Base-by-base conservation (phyloP, 2,329 filamentous ascomycete species). In the Podosphaera fusca region DNA sequence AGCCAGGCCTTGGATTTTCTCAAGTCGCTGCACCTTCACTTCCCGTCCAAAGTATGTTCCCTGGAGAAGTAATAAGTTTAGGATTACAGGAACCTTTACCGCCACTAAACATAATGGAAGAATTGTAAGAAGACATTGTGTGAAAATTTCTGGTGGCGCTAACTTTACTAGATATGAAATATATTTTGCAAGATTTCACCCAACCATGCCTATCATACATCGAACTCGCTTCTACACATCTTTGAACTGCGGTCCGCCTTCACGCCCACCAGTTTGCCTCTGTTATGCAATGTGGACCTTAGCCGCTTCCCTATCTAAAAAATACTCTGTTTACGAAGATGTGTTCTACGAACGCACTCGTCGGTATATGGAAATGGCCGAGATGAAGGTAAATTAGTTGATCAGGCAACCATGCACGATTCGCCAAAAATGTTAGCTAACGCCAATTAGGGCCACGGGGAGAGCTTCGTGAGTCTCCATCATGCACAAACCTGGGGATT, bases 231-330 rank as follows among this genome's bases (percentile, higher is more conserved):
- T 87, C 66, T 72, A 84, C 59, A 80, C 84, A 35, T 77, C 84
- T 2, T 82, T 92, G 69, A 83, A 89, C 64, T 74, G 73, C 2
- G 75, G 82, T 2, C 81, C 85, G 1, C 77, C 85, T 58, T 79
- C 83, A 74, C 82, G 86, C 58, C 89, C 90, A 2, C 85, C 89
- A 0, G 79, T 94, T 65, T 86, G 80, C 64, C 71, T 95, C 47
- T 79, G 89, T 64, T 95, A 95, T 68, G 83, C 82, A 31, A 86
- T 95, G 67, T 95, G 88, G 87, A 78, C 82, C n/a, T 72, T 86
- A 63, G 86, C 86, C 7, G 80, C 87, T 4, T 77, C 79, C 12
- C 74, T 82, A 1, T 79, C 82, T 36, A 76, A 85, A 46, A 87
- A 87, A 65, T 94, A 94, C 64, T 73, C 76, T 6, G 71, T 72